Percentiles rank a stretch among this genome's conserved stretches.
phyloP scores from a whole-genome alignment of 2,329 filamentous ascomycete species.

The Arthroderma sp. region DNA sequence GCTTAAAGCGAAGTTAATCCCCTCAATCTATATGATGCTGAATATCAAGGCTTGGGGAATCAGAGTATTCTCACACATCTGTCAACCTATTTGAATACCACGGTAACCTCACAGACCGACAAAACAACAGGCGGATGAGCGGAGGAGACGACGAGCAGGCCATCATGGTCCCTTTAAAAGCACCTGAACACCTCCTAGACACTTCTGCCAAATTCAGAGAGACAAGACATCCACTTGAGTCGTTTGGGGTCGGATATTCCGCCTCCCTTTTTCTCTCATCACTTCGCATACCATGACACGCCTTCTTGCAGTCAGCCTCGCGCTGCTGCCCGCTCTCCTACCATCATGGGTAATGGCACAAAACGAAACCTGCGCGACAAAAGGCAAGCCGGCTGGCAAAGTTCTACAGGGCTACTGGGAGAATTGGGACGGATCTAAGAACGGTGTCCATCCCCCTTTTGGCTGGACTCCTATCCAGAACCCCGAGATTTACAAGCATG shows the following conservation, averaged over 20 bases:
- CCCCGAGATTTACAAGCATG: neutral
- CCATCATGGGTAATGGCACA: neutral
- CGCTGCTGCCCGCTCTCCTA: neutral
- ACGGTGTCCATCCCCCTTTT: neutral
- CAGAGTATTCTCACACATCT: neutral
- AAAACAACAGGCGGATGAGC: neutral
- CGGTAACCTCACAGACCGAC: neutral
- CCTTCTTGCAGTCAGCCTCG: neutral
- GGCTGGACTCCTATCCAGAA: neutral
- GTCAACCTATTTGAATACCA: neutral
- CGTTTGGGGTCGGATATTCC: neutral
- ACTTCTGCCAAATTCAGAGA: neutral
- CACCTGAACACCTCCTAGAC: neutral
- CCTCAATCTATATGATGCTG: neutral
- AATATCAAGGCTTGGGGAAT: neutral
- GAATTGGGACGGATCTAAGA: slow-evolving; percentile 1
- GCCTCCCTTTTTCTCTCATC: neutral
- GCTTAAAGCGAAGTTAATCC: neutral
- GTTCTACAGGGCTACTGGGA: slow-evolving; percentile 1
- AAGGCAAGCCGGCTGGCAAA: neutral
- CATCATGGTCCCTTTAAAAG: neutral
- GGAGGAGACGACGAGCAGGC: neutral
- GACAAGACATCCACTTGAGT: neutral
- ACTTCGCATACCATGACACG: neutral
- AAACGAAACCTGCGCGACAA: neutral